These are phyloP conservation scores for Nitzschia sp. DNA, from an alignment of 108 stramenopile genomes.

Conservation along the genomic window DNA sequence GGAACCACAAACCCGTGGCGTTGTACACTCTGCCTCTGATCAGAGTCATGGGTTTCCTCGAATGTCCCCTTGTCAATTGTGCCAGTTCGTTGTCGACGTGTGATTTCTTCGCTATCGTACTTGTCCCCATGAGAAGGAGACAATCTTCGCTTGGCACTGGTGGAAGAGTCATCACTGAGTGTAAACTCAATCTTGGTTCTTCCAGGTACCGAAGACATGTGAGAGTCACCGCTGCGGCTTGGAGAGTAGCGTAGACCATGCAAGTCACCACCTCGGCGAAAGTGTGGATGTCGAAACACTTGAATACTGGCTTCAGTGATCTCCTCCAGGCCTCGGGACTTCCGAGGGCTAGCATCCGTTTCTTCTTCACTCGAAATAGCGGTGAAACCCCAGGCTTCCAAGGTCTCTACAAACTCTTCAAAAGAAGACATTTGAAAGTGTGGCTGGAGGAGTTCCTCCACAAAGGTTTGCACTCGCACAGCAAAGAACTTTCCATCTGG, in stretches of 20 bases:
- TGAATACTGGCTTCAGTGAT: slow-evolving; percentile 37
- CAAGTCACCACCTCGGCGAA: slow-evolving; percentile 48
- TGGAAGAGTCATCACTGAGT: slow-evolving; percentile 15
- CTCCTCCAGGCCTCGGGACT: not conserved
- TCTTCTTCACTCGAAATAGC: slow-evolving; percentile 20
- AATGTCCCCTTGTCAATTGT: too few relatives aligned
- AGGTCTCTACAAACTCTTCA: slow-evolving; percentile 39
- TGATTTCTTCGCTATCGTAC: slow-evolving; percentile 14
- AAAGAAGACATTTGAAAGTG: slow-evolving; percentile 53
- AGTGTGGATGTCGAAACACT: slow-evolving; percentile 65
- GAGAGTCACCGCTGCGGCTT: slow-evolving; percentile 10
- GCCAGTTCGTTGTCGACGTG: not conserved
- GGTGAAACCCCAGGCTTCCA: slow-evolving; percentile 44
- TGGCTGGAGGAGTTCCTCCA: slow-evolving; percentile 55
- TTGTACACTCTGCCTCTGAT: not conserved
- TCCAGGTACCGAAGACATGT: slow-evolving; percentile 28
- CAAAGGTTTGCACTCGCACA: slow-evolving; percentile 61
- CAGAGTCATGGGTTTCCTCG: not conserved
- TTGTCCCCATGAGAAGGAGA: slow-evolving; percentile 24
- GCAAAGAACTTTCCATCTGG: slow-evolving; percentile 70
- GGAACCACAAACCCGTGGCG: too few relatives aligned
- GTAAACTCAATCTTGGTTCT: slow-evolving; percentile 11
- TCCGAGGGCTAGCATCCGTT: not conserved
- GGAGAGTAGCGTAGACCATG: slow-evolving; percentile 21
- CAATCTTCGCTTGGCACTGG: slow-evolving; percentile 32